Evolutionary conservation across 2,329 filamentous ascomycete species (phyloP), one percentile per base, ranked within the genome.

Genomic region (Chaetomium strumarium): DNA sequence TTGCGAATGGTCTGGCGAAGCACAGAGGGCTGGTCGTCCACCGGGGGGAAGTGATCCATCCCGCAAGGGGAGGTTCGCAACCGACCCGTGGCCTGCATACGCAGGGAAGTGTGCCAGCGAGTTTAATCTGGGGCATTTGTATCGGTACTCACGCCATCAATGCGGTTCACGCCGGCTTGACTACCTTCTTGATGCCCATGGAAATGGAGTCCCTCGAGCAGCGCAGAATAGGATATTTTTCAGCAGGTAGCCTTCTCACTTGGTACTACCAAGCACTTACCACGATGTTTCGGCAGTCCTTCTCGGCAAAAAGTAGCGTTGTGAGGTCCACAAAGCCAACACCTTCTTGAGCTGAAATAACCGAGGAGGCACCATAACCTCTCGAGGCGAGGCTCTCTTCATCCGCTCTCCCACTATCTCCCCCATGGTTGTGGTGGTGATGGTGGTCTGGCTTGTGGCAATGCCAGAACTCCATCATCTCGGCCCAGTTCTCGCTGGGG

Each of bases 401-500:
- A 30, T 74, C 56, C 1, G 63, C 61, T 65, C 62, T 63, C 14
- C 40, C 46, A 5, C 48, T 24, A 5, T 48, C 41, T 11, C 56
- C 40, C 13, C 47, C 63, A 46, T 73, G 66, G n/a, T 65, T 62
- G 11, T 75, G 70, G 24, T 75, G 61, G 16, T 68, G 68, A 56
- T 82, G 74, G 51, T 83, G 75, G 55, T 84, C 77, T 1, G 95
- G 93, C 69, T 97, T 97, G 69, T 99, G 93, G 64, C 93, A 99
- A 69, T 99, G 95, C 93, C 93, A 99, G 62, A 99, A 95, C 68
- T 99, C 95, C 93, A 99, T 99, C 91, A 99, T 95, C 72, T 99
- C 93, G 0, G 93, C 95, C 93, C 93, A 99, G 64, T 96, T 92
- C 62, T 95, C 90, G 64, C 90, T 96, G 0, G 93, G 93, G 16